Evolutionary conservation across 768 basidiomycete species (phyloP).

Genomic region (Solioccasus polychromus): DNA sequence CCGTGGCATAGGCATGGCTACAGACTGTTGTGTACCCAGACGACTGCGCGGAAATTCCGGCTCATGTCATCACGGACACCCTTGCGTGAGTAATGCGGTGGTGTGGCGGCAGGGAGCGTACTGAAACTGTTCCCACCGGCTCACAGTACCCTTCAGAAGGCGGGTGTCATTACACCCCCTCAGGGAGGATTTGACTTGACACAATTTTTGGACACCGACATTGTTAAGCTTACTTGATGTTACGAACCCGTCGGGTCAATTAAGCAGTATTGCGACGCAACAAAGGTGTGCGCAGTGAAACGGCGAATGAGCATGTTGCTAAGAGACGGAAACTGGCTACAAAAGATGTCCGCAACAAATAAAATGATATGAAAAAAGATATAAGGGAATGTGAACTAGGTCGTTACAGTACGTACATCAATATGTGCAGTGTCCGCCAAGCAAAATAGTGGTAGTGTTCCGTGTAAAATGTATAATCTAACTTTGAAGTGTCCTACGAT

Average conservation of each 20-base stretch:
- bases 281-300: too few relatives aligned
- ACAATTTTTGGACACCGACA: conserved; percentile 54
- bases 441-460: conserved; percentile 2
- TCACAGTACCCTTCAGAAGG: conserved; percentile 66
- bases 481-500: conserved; percentile 17
- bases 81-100: conserved; percentile 48
- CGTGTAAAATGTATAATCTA: conserved; percentile 17
- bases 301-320: background rate
- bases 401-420: conserved; percentile 14
- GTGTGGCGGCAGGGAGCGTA: background rate
- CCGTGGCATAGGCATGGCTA: conserved; percentile 65
- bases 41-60: conserved; percentile 61
- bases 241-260: background rate
- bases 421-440: conserved; percentile 14
- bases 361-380: conserved; percentile 7
- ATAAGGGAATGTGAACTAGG: background rate
- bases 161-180: conserved; percentile 61
- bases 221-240: conserved; percentile 47
- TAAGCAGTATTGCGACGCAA: background rate
- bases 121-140: conserved; percentile 4
- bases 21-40: conserved; percentile 72
- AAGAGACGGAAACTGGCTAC: background rate
- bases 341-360: conserved; percentile 12
- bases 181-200: conserved; percentile 53
- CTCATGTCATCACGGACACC: conserved; percentile 65